These are phyloP conservation scores for Tuber brumale DNA, from an alignment of 495 filamentous ascomycete genomes.

Conservation along the genomic window DNA sequence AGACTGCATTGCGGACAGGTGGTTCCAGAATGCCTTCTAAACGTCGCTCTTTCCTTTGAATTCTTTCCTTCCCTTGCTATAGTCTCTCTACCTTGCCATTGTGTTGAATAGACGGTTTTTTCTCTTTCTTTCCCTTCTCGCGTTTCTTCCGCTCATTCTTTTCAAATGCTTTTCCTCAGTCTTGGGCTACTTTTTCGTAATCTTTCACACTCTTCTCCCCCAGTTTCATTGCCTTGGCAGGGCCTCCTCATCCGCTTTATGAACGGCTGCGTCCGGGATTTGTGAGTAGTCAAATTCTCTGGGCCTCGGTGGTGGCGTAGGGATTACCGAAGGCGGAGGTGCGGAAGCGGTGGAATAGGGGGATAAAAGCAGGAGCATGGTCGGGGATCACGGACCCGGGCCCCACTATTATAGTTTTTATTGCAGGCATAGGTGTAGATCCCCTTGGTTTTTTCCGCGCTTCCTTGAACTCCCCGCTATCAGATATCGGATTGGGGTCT, in stretches of 20 bases:
- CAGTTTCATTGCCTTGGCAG: conserved; percentile 48
- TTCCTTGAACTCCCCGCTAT: conserved; percentile 17
- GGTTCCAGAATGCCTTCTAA: background rate
- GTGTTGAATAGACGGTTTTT: conserved; percentile 9
- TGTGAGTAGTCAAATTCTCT: conserved; percentile 23
- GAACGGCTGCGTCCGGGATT: conserved; percentile 36
- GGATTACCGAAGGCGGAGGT: conserved; percentile 42
- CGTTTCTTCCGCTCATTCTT: conserved; percentile 51
- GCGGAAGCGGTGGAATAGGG: background rate
- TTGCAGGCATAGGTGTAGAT: background rate
- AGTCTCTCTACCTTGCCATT: background rate
- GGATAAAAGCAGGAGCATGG: background rate
- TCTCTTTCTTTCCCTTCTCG: conserved; percentile 48
- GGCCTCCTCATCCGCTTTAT: conserved; percentile 63
- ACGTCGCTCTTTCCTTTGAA: background rate
- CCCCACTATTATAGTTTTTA: background rate
- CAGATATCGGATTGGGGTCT: conserved; percentile 2
- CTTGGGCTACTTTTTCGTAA: conserved; percentile 54
- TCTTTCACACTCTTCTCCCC: conserved; percentile 59
- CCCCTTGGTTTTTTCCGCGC: background rate
- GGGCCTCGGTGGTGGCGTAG: conserved; percentile 45
- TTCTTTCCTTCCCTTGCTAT: background rate
- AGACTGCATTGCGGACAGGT: background rate
- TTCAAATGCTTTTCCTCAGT: conserved; percentile 51
- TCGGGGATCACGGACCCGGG: background rate